phyloP scores from a whole-genome alignment of 371 early-diverging fungal species.

The Mortierella sp. region DNA sequence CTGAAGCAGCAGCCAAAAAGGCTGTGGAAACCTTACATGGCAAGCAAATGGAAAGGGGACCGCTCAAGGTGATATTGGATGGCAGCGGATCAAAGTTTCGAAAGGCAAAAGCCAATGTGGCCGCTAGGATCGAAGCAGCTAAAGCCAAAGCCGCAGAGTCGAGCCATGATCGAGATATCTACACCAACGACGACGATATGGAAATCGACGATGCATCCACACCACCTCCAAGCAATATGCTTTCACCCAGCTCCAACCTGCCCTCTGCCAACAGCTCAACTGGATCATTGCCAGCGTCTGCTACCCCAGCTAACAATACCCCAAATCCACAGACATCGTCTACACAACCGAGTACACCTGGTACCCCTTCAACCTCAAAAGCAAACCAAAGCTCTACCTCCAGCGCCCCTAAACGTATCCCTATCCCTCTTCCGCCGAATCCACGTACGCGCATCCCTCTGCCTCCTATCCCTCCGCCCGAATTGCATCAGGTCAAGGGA shows the following conservation, averaged over 20 bases:
- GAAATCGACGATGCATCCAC: constrained; percentile 55
- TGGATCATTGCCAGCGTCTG: constrained; percentile 8
- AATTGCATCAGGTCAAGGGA: constrained; percentile 40
- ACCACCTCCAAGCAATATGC: constrained; percentile 47
- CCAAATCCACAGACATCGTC: background rate
- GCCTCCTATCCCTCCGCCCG: constrained; percentile 39
- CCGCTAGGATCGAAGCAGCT: constrained; percentile 51
- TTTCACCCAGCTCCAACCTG: constrained; percentile 45
- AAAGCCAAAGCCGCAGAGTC: constrained; percentile 48
- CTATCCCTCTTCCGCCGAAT: constrained; percentile 42
- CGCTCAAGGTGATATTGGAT: constrained; percentile 73
- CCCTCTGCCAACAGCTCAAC: constrained; percentile 31
- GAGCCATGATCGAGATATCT: constrained; percentile 41
- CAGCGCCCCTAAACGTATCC: constrained; percentile 20
- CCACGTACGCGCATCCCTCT: constrained; percentile 48
- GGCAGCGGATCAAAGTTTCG: constrained; percentile 61
- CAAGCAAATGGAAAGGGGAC: constrained; percentile 62
- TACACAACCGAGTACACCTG: constrained; percentile 12
- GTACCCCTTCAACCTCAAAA: constrained; percentile 11
- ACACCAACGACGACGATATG: constrained; percentile 52
- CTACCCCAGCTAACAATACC: constrained; percentile 1
- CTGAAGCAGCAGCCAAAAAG: constrained; percentile 62
- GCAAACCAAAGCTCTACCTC: constrained; percentile 1
- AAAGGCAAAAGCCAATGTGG: constrained; percentile 43
- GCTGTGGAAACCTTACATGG: constrained; percentile 61